Percentiles rank a stretch among this genome's conserved stretches.
Conservation (phyloP, 2,329 filamentous ascomycete species). For the Paracamarosporium sp. region DNA sequence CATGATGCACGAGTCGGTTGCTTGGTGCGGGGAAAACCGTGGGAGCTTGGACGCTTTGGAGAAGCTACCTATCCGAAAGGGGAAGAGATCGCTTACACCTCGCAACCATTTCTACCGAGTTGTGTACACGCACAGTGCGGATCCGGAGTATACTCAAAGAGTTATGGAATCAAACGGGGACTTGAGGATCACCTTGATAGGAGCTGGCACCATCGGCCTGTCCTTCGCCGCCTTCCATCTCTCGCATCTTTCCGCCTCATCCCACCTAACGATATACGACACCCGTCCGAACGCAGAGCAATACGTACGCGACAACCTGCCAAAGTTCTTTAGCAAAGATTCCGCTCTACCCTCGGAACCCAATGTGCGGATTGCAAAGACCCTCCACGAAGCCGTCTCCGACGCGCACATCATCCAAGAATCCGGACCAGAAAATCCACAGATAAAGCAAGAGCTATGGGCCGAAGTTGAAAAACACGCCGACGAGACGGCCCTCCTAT, state of each 20-base stretch:
- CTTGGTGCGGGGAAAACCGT: conserved; percentile 34
- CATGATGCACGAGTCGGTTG: conserved; percentile 35
- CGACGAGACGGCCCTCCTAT: conserved; percentile 55
- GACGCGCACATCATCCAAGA: conserved; percentile 64
- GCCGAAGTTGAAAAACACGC: conserved; percentile 57
- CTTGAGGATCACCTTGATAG: conserved; percentile 50
- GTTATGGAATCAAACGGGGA: conserved; percentile 15
- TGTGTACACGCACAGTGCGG: background rate
- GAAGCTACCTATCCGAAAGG: conserved; percentile 13
- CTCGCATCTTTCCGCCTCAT: conserved; percentile 47
- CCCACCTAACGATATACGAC: conserved; percentile 58
- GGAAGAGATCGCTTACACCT: conserved; percentile 17
- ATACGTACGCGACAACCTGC: conserved; percentile 53
- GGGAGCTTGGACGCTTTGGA: conserved; percentile 16
- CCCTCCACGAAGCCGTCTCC: conserved; percentile 52
- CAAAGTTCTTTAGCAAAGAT: conserved; percentile 47
- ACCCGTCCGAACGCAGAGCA: conserved; percentile 55
- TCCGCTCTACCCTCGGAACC: conserved; percentile 22
- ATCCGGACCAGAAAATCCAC: conserved; percentile 62
- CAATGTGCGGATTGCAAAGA: conserved; percentile 41
- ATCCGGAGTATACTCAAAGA: background rate
- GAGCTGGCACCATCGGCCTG: conserved; percentile 60
- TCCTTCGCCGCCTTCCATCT: conserved; percentile 64
- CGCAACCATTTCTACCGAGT: background rate
- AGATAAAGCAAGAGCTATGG: conserved; percentile 62